Evolutionary conservation across 345 rosid species (phyloP), one percentile per base, ranked within the genome.

Genomic region (Eucalyptus viminalis): DNA sequence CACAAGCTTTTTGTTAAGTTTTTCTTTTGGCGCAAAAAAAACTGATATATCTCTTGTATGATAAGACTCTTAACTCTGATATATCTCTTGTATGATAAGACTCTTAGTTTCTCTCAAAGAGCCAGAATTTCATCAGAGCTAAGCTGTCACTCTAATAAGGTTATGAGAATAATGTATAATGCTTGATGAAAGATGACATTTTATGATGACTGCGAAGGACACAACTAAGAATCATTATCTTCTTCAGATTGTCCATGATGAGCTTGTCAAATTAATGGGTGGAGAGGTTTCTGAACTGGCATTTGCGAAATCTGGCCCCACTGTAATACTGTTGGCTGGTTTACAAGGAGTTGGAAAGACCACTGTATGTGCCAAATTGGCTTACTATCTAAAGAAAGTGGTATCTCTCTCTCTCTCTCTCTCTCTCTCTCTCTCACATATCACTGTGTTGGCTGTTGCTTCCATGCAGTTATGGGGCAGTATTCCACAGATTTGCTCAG

Each of bases 321-420:
- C 98, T 4, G 97, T 97, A 14, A 97, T 98, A 90, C 89, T 98
- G 87, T 90, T 98, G 93, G 99, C 99, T 90, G 99, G 99, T 89
- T 93, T 98, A 67, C 99, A 97, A 92, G 99, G 99, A 86, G 99
- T 97, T 86, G 99, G 99, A 49, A 98, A 98, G 95, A 98, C 99
- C 81, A 97, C 99, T 17, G 98, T 98, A 88, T 96, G 98, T 89
- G 99, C 96, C 67, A 97, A 98, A 93, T 94, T 98, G 90, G 99
- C 99, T 87, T 91, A 89, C 93, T 98, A 98, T 92, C 96, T 98
- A 29, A 97, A 96, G 94, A 98, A 98, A 92, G 97, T 95, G 97
- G 99, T 97, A 80, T 72, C 29, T 58, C 81, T 37, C 43, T 34
- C 47, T 19, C 27, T 44, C 58, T 62, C 85, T 43, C 47, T 37